Base-by-base conservation (phyloP, 1,284 basidiomycete species). In the Marasmius fiardii region DNA sequence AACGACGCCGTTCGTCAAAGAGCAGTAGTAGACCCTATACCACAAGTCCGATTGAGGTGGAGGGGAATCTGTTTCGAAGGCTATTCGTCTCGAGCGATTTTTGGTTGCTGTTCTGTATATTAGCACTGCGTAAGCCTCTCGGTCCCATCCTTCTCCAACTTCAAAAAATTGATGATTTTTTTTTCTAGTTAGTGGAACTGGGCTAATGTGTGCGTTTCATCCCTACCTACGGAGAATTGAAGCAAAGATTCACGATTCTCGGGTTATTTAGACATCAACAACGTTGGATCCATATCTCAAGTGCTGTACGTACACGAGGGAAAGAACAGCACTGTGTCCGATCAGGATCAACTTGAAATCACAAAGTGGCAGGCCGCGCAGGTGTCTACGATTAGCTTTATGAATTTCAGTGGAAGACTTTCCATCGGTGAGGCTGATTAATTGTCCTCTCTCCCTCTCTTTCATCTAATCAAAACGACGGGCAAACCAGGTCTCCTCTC, bases 261-360 rank as follows among this genome's bases (percentile, higher is more conserved):
- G n/a, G n/a, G n/a, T n/a, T n/a, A n/a, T 43, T 35, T 34, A 92
- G 89, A 91, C 65, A 97, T 97, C 74, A 96, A 96, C 72, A 98
- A 98, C 63, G 93, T 93, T 23, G 94, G 94, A 18, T 88, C 90
- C 0, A 93, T 97, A 67, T 86, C 94, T 0, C 87, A 92, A 66
- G 92, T 92, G 0, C 77, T 98, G 12, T 92, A 87, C 58, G 83
- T 88, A 12, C 78, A 87, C 58, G 81, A 81, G 7, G 80, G 86
- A 48, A 69, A 37, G 33, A 26, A 47, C 35, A 37, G 2, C n/a
- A 37, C 35, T 2, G 12, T 37, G n/a, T 34, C 80, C 1, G 64
- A 76, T 3, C 92, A 88, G 62, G 85, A 93, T 62, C 81, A 83
- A 20, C 68, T 78, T 0, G 76, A 79, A 59, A 85, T 93, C 0